phyloP scores from a whole-genome alignment of 192 early-diverging fungal species.

The Coemansia sp. region DNA sequence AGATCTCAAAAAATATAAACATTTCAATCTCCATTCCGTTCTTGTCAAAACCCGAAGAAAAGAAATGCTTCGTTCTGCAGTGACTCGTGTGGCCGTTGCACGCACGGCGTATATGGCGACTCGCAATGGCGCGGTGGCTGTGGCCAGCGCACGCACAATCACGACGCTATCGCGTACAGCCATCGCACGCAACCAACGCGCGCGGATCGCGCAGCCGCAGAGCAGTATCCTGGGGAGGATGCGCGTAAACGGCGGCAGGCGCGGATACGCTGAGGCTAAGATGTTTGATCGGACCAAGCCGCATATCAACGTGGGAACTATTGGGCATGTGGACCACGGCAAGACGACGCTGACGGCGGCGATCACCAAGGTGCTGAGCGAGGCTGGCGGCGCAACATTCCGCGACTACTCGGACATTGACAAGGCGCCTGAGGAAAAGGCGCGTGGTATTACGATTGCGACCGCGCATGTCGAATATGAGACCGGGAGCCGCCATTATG shows the following conservation, averaged over 20 bases:
- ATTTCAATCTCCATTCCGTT: background rate
- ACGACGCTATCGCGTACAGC: constrained; percentile 34
- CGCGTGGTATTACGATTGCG: constrained; percentile 97
- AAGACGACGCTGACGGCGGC: constrained; percentile 99
- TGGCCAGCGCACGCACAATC: constrained; percentile 25
- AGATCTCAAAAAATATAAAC: background rate
- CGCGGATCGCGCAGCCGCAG: background rate
- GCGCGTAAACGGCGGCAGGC: constrained; percentile 12
- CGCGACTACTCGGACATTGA: constrained; percentile 96
- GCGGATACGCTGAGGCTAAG: constrained; percentile 55
- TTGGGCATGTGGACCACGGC: constrained; percentile 99
- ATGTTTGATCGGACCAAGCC: constrained; percentile 86
- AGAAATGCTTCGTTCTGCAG: constrained; percentile 42
- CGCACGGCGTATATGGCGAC: constrained; percentile 6
- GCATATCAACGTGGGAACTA: constrained; percentile 98
- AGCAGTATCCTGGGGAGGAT: background rate
- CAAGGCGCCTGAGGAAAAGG: constrained; percentile 98
- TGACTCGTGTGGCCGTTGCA: constrained; percentile 26
- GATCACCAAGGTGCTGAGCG: constrained; percentile 93
- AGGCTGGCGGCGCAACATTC: constrained; percentile 81
- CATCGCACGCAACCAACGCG: constrained; percentile 26
- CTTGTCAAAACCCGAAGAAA: background rate
- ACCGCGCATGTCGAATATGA: constrained; percentile 98
- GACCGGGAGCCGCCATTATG: constrained; percentile 86
- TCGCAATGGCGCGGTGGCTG: constrained; percentile 4